phyloP scores from a whole-genome alignment of 2,329 filamentous ascomycete species.

The Tolypocladium tropicale region DNA sequence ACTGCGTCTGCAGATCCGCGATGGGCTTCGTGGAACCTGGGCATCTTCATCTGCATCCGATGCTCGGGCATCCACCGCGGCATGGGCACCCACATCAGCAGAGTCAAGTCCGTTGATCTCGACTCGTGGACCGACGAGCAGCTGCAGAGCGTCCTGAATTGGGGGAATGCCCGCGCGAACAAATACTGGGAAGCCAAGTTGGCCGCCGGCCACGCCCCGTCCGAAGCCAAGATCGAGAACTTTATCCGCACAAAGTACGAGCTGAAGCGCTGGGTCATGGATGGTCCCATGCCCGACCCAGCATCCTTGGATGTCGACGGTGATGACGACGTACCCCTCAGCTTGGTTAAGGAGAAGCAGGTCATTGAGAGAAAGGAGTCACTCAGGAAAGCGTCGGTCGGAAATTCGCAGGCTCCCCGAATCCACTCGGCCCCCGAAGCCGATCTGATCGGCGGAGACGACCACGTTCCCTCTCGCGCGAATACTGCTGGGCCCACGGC shows the following conservation, averaged over 20 bases:
- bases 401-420: constrained; percentile 27
- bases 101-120: constrained; percentile 95
- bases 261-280: constrained; percentile 98
- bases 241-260: constrained; percentile 99
- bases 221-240: constrained; percentile 98
- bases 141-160: constrained; percentile 82
- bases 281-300: constrained; percentile 90
- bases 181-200: constrained; percentile 98
- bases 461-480: constrained; percentile 57
- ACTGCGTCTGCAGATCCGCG: constrained; percentile 58
- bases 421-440: constrained; percentile 38
- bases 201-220: constrained; percentile 80
- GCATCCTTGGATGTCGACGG: constrained; percentile 71
- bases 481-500: constrained; percentile 60
- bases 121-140: constrained; percentile 99
- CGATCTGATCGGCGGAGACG: constrained; percentile 77
- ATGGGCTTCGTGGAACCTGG: constrained; percentile 99
- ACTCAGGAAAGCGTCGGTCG: constrained; percentile 48
- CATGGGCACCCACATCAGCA: constrained; percentile 97
- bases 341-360: constrained; percentile 57
- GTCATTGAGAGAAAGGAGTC: constrained; percentile 49
- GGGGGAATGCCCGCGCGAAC: constrained; percentile 94
- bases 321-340: constrained; percentile 68
- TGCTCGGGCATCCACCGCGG: constrained; percentile 97
- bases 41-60: constrained; percentile 94